Conservation (phyloP, 164 flowering plant genomes). For the Kingdonia uniflora region DNA sequence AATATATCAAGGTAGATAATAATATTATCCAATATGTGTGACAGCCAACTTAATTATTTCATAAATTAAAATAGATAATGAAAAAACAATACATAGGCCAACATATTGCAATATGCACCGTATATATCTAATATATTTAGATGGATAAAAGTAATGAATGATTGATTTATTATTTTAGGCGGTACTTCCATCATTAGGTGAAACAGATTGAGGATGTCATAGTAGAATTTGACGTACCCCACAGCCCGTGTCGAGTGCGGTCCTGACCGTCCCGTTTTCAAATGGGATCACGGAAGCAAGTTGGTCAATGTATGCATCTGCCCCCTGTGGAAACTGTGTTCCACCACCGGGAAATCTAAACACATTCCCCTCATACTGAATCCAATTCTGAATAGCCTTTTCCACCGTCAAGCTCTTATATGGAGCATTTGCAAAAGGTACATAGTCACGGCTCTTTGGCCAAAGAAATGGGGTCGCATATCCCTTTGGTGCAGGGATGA, state of each 20-base stretch:
- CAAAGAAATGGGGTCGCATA: slow-evolving; percentile 87
- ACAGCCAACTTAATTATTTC: too few species aligned
- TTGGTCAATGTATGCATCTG: slow-evolving; percentile 79
- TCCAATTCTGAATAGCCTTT: slow-evolving; percentile 95
- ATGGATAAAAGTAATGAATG: too few species aligned
- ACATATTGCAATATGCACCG: too few species aligned
- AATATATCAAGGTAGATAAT: too few species aligned
- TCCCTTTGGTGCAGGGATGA: slow-evolving; percentile 84
- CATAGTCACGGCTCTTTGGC: slow-evolving; percentile 96
- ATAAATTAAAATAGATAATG: too few species aligned
- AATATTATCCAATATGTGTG: too few species aligned
- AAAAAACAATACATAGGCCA: too few species aligned
- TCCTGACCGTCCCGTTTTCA: slow-evolving; percentile 69
- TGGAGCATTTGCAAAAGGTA: slow-evolving; percentile 90
- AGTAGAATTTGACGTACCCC: slow-evolving; percentile 46
- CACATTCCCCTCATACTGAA: slow-evolving; percentile 82
- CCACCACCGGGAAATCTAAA: slow-evolving; percentile 97
- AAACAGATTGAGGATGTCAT: too few species aligned
- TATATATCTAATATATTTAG: too few species aligned
- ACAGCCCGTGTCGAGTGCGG: slow-evolving; percentile 91
- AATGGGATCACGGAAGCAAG: slow-evolving; percentile 78
- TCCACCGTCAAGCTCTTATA: slow-evolving; percentile 87
- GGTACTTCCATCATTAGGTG: too few species aligned
- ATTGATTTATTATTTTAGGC: too few species aligned
- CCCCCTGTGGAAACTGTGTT: slow-evolving; percentile 94